phyloP scores from a whole-genome alignment of 345 rosid species.

The Citrus unshiu region DNA sequence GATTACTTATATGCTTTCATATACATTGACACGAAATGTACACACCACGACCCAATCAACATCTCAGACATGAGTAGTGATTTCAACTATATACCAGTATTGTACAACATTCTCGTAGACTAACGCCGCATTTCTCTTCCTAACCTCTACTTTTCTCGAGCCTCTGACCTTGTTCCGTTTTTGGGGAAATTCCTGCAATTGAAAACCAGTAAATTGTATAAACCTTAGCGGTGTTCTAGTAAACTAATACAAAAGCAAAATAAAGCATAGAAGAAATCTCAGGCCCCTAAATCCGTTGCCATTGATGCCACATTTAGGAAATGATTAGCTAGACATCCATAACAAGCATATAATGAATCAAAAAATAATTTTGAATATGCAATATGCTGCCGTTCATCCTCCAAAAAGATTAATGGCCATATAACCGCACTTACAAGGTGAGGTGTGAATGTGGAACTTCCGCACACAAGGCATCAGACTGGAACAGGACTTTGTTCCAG shows the following conservation, averaged over 20 bases:
- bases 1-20: neutral
- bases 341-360: neutral
- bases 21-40: neutral
- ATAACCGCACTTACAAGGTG: constrained; percentile 1
- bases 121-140: neutral
- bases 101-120: neutral
- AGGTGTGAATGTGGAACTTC: neutral
- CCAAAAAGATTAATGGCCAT: neutral
- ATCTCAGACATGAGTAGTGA: neutral
- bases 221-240: no score
- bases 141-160: neutral
- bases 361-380: neutral
- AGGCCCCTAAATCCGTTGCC: no score
- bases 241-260: neutral
- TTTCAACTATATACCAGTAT: neutral
- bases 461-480: constrained; percentile 32
- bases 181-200: constrained; percentile 5
- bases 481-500: constrained; percentile 54
- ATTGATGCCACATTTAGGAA: no score
- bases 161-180: neutral
- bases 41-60: neutral
- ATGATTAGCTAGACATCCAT: neutral
- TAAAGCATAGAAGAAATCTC: no score
- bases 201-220: neutral
- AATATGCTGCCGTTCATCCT: neutral